Evolutionary conservation across 257 asterid genomes (phyloP).

Genomic region (Gynochthodes officinalis): DNA sequence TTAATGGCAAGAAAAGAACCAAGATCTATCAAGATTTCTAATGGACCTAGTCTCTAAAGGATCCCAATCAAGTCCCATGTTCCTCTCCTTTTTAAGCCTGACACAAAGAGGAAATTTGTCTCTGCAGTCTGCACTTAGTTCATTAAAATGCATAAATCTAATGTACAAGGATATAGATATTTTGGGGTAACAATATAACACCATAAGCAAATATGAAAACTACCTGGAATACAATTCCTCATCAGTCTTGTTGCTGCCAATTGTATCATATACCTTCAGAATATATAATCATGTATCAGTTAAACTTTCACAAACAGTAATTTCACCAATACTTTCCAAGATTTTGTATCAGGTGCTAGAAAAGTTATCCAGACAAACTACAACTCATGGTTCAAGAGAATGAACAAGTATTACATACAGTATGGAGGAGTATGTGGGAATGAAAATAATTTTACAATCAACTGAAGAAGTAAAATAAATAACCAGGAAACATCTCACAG

Average conservation of each 20-base stretch:
- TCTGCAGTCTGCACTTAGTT: neutral
- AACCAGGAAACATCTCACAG: conserved; percentile 11
- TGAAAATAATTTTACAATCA: conserved; percentile 12
- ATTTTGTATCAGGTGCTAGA: neutral
- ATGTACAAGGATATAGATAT: neutral
- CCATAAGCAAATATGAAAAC: too few species aligned
- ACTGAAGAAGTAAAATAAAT: conserved; percentile 1
- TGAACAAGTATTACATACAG: neutral
- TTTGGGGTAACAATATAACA: neutral
- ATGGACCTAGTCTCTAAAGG: neutral
- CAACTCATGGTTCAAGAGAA: neutral
- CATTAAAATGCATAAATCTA: neutral
- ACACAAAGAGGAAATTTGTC: neutral
- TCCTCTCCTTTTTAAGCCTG: neutral
- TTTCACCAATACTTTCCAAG: neutral
- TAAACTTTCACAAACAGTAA: neutral
- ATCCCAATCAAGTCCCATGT: neutral
- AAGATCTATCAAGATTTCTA: neutral
- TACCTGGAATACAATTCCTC: conserved; percentile 75
- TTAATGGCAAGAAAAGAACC: neutral
- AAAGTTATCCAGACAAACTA: neutral
- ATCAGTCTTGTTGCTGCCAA: conserved; percentile 77
- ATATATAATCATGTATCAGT: conserved; percentile 28
- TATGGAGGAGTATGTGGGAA: neutral
- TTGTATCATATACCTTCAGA: conserved; percentile 86